These are phyloP conservation scores for Macroventuria anomochaeta DNA, from an alignment of 2,329 filamentous ascomycete species.

Conservation along the genomic window DNA sequence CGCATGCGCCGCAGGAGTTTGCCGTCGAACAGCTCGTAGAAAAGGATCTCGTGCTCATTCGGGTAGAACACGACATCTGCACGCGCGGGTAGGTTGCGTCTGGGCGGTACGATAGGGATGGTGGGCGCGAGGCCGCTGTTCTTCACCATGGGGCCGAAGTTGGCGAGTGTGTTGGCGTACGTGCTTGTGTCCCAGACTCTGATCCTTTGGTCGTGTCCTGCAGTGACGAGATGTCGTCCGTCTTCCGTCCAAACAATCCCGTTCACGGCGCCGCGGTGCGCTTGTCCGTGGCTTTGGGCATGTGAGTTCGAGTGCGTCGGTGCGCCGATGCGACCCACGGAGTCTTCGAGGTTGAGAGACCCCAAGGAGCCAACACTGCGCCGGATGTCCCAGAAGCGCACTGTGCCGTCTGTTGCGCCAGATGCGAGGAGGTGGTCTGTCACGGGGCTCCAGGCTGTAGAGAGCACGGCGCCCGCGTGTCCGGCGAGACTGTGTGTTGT, in stretches of 20 bases:
- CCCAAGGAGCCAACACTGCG: slow-evolving; percentile 78
- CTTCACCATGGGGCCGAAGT: slow-evolving; percentile 81
- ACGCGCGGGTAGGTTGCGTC: slow-evolving; percentile 60
- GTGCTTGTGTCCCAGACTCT: slow-evolving; percentile 84
- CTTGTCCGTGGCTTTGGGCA: slow-evolving; percentile 53
- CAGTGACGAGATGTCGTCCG: slow-evolving; percentile 76
- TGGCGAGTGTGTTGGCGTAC: slow-evolving; percentile 85
- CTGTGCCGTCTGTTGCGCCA: slow-evolving; percentile 82
- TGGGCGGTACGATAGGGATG: slow-evolving; percentile 63
- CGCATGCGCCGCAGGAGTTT: slow-evolving; percentile 73
- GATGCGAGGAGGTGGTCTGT: slow-evolving; percentile 81
- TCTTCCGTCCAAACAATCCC: slow-evolving; percentile 84
- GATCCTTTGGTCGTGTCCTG: slow-evolving; percentile 83
- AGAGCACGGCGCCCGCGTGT: slow-evolving; percentile 62
- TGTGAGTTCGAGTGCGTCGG: slow-evolving; percentile 51
- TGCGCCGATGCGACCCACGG: slow-evolving; percentile 67
- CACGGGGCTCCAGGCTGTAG: slow-evolving; percentile 79
- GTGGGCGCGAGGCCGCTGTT: slow-evolving; percentile 62
- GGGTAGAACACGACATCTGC: slow-evolving; percentile 79
- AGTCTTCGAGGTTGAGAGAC: slow-evolving; percentile 83
- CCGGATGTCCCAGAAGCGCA: slow-evolving; percentile 87
- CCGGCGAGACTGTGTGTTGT: slow-evolving; percentile 61
- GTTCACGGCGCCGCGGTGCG: slow-evolving; percentile 84
- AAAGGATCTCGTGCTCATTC: slow-evolving; percentile 75
- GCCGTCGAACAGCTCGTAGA: slow-evolving; percentile 81